These are phyloP conservation scores for Thielaviopsis euricoi DNA, from an alignment of 2,329 filamentous ascomycete genomes.

Conservation along the genomic window DNA sequence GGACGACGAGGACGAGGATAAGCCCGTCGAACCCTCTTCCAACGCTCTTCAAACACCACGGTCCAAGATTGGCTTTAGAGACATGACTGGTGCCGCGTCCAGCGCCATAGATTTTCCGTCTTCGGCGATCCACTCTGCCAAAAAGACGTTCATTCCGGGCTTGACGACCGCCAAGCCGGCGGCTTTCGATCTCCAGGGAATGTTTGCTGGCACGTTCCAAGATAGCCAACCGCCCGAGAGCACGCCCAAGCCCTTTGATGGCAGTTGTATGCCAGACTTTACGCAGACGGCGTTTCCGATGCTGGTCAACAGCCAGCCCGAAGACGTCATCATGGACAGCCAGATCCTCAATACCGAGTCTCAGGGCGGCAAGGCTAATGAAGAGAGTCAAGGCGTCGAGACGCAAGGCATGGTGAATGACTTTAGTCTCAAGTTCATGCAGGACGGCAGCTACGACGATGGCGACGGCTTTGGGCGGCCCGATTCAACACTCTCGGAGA, in stretches of 20 bases:
- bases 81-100: constrained; percentile 26
- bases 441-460: constrained; percentile 54
- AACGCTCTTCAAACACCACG: constrained; percentile 28
- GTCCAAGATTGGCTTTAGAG: constrained; percentile 22
- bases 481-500: constrained; percentile 1
- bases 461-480: constrained; percentile 19
- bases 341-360: constrained; percentile 24
- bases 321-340: constrained; percentile 32
- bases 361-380: constrained; percentile 17
- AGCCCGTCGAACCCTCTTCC: neutral
- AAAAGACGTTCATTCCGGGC: constrained; percentile 54
- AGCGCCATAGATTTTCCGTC: constrained; percentile 22
- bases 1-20: constrained; percentile 45
- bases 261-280: constrained; percentile 9
- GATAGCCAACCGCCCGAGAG: constrained; percentile 31
- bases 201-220: constrained; percentile 81
- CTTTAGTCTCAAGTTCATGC: constrained; percentile 26
- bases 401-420: constrained; percentile 7
- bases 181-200: constrained; percentile 67
- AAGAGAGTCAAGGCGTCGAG: constrained; percentile 20
- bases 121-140: constrained; percentile 51
- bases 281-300: constrained; percentile 13
- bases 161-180: constrained; percentile 43
- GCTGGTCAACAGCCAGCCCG: constrained; percentile 21
- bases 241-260: constrained; percentile 14